Evolutionary conservation across 768 basidiomycete species (phyloP).

Genomic region (Mycena epipterygia): DNA sequence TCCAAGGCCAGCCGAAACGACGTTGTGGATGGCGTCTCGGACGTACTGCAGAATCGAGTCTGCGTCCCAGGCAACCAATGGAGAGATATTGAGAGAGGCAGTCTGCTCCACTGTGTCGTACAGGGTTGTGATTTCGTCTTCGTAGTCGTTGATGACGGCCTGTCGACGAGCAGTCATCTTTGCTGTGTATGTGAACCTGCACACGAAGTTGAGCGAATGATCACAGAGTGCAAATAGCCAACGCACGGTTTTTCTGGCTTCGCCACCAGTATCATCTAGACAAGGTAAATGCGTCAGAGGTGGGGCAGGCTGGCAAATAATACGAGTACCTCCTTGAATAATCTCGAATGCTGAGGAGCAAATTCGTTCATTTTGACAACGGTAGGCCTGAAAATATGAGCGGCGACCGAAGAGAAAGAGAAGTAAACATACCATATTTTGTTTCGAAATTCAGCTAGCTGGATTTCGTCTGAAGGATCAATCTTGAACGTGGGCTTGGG

Average conservation of each 20-base stretch:
- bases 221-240: slow-evolving; percentile 36
- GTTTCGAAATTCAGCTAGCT: slow-evolving; percentile 49
- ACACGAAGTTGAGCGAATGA: slow-evolving; percentile 31
- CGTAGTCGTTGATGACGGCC: slow-evolving; percentile 53
- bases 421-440: slow-evolving; percentile 47
- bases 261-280: slow-evolving; percentile 57
- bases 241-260: slow-evolving; percentile 53
- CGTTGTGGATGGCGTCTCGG: slow-evolving; percentile 47
- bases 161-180: slow-evolving; percentile 52
- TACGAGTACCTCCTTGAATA: slow-evolving; percentile 56
- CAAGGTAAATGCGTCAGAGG: background rate
- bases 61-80: slow-evolving; percentile 44
- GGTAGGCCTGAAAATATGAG: slow-evolving; percentile 48
- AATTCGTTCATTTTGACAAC: slow-evolving; percentile 54
- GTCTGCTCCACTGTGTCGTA: slow-evolving; percentile 52
- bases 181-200: slow-evolving; percentile 40
- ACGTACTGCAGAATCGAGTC: slow-evolving; percentile 46
- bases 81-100: slow-evolving; percentile 42
- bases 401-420: background rate
- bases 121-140: slow-evolving; percentile 53
- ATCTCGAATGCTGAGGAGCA: slow-evolving; percentile 58
- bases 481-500: slow-evolving; percentile 46
- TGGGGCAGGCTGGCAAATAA: background rate
- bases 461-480: slow-evolving; percentile 45
- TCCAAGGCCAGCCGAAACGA: slow-evolving; percentile 41